Evolutionary conservation across 441 rosid species (phyloP).

Genomic region (Gossypium laxum): DNA sequence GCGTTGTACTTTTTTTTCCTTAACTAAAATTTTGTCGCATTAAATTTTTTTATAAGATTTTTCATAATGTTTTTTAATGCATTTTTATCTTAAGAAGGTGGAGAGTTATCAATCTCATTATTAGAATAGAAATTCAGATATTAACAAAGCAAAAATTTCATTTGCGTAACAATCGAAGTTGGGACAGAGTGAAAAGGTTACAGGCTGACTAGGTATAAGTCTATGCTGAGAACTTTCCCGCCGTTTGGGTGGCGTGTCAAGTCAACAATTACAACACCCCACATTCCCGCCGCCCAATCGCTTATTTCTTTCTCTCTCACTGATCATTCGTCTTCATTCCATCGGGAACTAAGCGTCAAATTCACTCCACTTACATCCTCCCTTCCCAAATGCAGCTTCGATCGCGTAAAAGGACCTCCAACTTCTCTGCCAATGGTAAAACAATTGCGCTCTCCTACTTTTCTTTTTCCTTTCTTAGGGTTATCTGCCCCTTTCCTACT

Average conservation of each 20-base stretch:
- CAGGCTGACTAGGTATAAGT: not conserved
- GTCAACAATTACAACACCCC: not conserved
- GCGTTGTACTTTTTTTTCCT: too few species aligned
- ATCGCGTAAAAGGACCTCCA: not conserved
- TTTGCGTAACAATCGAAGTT: too few species aligned
- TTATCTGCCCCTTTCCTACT: not conserved
- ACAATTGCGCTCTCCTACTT: not conserved
- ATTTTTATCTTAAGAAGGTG: too few species aligned
- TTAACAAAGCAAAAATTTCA: too few species aligned
- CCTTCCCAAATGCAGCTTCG: slow-evolving; percentile 7
- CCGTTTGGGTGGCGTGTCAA: not conserved
- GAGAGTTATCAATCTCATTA: too few species aligned
- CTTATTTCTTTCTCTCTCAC: not conserved
- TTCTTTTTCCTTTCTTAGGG: not conserved
- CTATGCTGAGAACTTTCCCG: not conserved
- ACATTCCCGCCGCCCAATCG: not conserved
- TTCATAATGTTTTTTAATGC: too few species aligned
- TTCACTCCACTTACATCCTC: not conserved
- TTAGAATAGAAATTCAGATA: too few species aligned
- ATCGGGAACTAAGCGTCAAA: not conserved
- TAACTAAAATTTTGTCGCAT: too few species aligned
- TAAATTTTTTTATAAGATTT: too few species aligned
- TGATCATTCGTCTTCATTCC: not conserved
- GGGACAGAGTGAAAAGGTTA: too few species aligned
- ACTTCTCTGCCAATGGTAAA: not conserved